A percentile compares a stretch with the other conserved stretches of the same genome.
These are phyloP conservation scores for Rhizophagus prolifer DNA, from an alignment of 192 early-diverging fungal genomes.

Conservation along the genomic window DNA sequence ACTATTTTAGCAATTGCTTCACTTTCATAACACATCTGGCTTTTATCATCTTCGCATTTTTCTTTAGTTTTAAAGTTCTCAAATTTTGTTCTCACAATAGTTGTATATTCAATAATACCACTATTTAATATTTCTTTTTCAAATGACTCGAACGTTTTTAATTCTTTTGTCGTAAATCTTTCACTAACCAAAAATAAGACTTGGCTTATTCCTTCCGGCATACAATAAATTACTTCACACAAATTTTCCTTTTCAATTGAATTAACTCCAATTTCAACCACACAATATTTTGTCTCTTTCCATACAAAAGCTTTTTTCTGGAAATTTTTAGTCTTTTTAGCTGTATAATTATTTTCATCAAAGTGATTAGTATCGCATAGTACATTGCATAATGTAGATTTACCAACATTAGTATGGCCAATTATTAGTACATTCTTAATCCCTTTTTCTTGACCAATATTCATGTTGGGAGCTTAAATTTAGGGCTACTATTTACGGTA, in stretches of 20 bases:
- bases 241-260: no score
- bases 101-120: background rate
- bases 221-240: background rate
- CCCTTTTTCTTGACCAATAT: no score
- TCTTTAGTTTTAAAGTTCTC: background rate
- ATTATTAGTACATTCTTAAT: background rate
- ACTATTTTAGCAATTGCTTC: background rate
- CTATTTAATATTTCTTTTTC: no score
- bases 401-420: background rate
- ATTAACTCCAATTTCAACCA: background rate
- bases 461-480: no score
- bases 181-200: background rate
- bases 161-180: background rate
- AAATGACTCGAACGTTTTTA: background rate
- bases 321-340: background rate
- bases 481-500: no score
- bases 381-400: no score
- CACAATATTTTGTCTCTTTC: background rate
- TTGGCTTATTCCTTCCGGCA: slow-evolving; percentile 1
- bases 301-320: background rate
- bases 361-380: no score
- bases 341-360: no score
- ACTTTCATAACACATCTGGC: background rate
- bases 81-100: slow-evolving; percentile 3
- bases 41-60: background rate